These are phyloP conservation scores for Nothophytophthora sp. DNA, from an alignment of 352 stramenopile genomes.

Conservation along the genomic window DNA sequence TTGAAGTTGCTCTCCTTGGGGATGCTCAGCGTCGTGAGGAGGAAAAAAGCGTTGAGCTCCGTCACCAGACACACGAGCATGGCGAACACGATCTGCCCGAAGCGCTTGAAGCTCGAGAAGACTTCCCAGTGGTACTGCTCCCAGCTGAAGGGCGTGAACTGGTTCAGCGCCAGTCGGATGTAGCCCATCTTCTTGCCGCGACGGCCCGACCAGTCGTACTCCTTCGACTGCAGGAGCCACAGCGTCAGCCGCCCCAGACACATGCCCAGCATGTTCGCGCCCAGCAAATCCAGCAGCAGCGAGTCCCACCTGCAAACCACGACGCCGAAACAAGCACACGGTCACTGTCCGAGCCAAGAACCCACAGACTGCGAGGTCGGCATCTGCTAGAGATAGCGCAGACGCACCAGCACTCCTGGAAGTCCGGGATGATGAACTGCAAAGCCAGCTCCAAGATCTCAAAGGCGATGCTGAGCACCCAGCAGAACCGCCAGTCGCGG, in stretches of 20 bases:
- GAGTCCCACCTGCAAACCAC: constrained; percentile 83
- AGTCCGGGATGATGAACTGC: constrained; percentile 92
- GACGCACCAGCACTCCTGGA: constrained; percentile 91
- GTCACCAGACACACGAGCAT: constrained; percentile 85
- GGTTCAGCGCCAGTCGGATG: constrained; percentile 69
- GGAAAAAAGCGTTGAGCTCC: constrained; percentile 94
- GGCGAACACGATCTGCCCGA: constrained; percentile 80
- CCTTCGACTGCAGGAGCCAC: constrained; percentile 81
- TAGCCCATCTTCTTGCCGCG: constrained; percentile 69
- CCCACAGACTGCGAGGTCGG: background rate
- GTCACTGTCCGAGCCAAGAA: too few relatives aligned
- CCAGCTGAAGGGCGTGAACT: constrained; percentile 91
- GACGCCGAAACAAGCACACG: background rate
- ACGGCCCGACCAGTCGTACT: constrained; percentile 91
- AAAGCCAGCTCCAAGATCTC: constrained; percentile 90
- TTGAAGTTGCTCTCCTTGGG: constrained; percentile 89
- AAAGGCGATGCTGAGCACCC: constrained; percentile 90
- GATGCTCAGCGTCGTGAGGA: constrained; percentile 88
- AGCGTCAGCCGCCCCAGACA: constrained; percentile 72
- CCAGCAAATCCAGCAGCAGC: constrained; percentile 90
- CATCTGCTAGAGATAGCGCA: background rate
- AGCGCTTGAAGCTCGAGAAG: constrained; percentile 91
- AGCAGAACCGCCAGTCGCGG: constrained; percentile 93
- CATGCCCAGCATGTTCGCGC: constrained; percentile 93
- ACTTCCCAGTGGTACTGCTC: constrained; percentile 91